Evolutionary conservation across 23 red algal species (phyloP).

Genomic region (Gracilaria gracilis): DNA sequence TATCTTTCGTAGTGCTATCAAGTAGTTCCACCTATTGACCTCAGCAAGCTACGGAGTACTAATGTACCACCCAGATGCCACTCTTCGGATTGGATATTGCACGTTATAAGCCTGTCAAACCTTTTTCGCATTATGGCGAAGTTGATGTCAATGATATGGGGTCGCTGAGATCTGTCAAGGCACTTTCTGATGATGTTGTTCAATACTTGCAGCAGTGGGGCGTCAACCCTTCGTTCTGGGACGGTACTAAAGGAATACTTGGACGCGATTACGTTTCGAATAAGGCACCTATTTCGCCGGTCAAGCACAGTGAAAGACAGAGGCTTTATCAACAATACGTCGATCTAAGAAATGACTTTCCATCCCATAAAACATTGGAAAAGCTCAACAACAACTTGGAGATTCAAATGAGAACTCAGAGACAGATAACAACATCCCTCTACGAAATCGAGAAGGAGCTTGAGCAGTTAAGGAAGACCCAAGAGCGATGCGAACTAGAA

Average conservation of each 20-base stretch:
- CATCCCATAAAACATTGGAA: neutral
- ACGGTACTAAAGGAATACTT: slow-evolving; percentile 42
- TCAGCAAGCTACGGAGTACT: neutral
- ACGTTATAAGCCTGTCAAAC: slow-evolving; percentile 20
- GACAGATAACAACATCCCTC: slow-evolving; percentile 23
- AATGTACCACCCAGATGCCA: slow-evolving; percentile 23
- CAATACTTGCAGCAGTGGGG: slow-evolving; percentile 8
- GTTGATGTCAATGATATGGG: slow-evolving; percentile 17
- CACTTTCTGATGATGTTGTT: slow-evolving; percentile 13
- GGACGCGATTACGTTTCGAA: slow-evolving; percentile 41
- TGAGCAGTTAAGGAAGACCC: slow-evolving; percentile 27
- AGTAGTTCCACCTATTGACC: neutral
- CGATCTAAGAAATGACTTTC: slow-evolving; percentile 24
- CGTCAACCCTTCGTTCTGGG: slow-evolving; percentile 38
- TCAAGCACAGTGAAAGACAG: slow-evolving; percentile 1
- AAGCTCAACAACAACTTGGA: slow-evolving; percentile 34
- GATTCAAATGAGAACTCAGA: slow-evolving; percentile 37
- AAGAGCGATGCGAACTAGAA: neutral
- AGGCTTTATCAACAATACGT: slow-evolving; percentile 27
- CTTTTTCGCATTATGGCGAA: slow-evolving; percentile 5
- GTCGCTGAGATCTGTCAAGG: neutral
- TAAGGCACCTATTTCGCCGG: neutral
- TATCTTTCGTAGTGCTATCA: neutral
- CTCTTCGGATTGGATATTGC: slow-evolving; percentile 35
- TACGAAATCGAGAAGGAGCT: slow-evolving; percentile 43